Conservation (phyloP, 441 rosid species). For the Euphorbia celastroides region DNA sequence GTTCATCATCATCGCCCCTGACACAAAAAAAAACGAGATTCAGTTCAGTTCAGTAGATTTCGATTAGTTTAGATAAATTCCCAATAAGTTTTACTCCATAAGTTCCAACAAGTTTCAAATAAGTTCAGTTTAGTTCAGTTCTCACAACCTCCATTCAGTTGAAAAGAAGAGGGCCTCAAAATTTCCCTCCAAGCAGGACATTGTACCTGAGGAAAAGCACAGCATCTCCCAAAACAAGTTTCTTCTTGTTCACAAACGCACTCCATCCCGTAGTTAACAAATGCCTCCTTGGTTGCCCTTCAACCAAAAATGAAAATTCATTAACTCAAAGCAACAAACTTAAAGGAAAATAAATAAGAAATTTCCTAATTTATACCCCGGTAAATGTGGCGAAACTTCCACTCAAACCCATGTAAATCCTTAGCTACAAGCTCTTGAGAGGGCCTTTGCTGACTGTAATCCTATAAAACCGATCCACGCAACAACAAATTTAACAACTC, state of each 20-base stretch:
- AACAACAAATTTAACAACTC: not conserved
- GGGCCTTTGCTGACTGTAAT: slow-evolving; percentile 88
- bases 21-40: slow-evolving; percentile 13
- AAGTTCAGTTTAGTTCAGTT: too few species aligned
- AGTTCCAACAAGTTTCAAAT: too few species aligned
- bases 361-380: slow-evolving; percentile 41
- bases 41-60: too few species aligned
- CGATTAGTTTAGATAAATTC: too few species aligned
- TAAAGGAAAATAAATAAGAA: not conserved
- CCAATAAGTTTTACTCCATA: too few species aligned
- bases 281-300: slow-evolving; percentile 95
- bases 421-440: slow-evolving; percentile 94
- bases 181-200: not conserved
- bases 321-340: not conserved
- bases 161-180: too few species aligned
- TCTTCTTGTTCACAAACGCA: slow-evolving; percentile 94
- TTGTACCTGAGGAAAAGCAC: slow-evolving; percentile 89
- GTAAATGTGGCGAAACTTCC: slow-evolving; percentile 93
- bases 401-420: slow-evolving; percentile 88
- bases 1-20: slow-evolving; percentile 90
- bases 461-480: slow-evolving; percentile 37
- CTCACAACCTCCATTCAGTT: too few species aligned
- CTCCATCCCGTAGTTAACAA: slow-evolving; percentile 99
- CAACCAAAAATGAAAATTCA: slow-evolving; percentile 11
- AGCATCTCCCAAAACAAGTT: slow-evolving; percentile 96